Evolutionary conservation across 192 early-diverging fungal species (phyloP).

Genomic region (Entomortierella parvispora): DNA sequence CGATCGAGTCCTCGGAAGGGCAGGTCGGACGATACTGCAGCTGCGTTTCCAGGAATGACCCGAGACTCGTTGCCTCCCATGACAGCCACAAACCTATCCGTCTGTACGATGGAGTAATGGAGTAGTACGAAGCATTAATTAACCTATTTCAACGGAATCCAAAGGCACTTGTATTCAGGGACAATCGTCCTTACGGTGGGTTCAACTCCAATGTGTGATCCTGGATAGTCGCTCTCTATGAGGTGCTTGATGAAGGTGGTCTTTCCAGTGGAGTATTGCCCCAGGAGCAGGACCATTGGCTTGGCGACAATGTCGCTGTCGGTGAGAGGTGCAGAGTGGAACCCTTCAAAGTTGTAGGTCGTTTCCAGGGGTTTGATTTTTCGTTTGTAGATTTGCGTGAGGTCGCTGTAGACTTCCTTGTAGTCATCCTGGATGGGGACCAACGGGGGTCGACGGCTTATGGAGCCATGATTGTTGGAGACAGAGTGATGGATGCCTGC

Average conservation of each 20-base stretch:
- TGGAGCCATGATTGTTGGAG: neutral
- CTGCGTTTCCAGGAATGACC: conserved; percentile 88
- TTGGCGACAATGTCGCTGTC: conserved; percentile 88
- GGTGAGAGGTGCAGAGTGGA: conserved; percentile 82
- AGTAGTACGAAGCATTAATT: too few species aligned
- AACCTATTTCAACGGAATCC: too few species aligned
- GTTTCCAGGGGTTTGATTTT: conserved; percentile 82
- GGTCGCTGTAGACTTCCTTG: conserved; percentile 63
- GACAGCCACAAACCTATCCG: conserved; percentile 90
- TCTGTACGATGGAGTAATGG: conserved; percentile 62
- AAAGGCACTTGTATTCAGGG: too few species aligned
- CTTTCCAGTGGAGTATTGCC: conserved; percentile 90
- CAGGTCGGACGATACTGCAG: conserved; percentile 82
- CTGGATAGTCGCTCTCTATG: conserved; percentile 81
- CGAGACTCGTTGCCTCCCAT: conserved; percentile 71
- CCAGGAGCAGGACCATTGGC: conserved; percentile 88
- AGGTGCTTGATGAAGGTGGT: conserved; percentile 87
- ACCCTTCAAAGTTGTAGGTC: conserved; percentile 82
- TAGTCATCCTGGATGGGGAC: conserved; percentile 59
- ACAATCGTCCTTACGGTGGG: conserved; percentile 68
- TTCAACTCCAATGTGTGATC: conserved; percentile 88
- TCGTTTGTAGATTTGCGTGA: conserved; percentile 74
- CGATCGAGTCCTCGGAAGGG: conserved; percentile 84
- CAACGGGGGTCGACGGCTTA: neutral
- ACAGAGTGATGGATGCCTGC: conserved; percentile 8